Base-by-base conservation (phyloP, 805 yeast species). In the Saturnispora serradocipensis region DNA sequence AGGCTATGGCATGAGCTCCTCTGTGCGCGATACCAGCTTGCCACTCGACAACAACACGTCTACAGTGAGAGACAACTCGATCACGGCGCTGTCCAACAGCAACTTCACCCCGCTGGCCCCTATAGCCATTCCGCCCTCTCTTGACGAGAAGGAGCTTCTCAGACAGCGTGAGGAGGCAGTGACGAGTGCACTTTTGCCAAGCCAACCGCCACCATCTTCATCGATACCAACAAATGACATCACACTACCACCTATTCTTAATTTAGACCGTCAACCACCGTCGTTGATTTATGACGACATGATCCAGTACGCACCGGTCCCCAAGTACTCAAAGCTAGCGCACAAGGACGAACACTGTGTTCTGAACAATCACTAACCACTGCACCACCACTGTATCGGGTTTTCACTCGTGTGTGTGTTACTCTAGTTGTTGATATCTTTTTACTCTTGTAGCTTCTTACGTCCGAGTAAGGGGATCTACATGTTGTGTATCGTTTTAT, bases 101-200 rank as follows among this genome's bases (percentile, higher is more conserved):
- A 48, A 36, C 2, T 49, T 49, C 22, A 20, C 50, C 2, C 52
- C 58, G 13, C 45, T 55, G 27, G 58, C 57, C 3, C 48, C 49
- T 5, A 30, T 50, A 22, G 43, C 42, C 13, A 32, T 54, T 4
- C 53, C 51, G 4, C 45, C 52, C 9, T 43, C 52, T 5, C 40
- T 50, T 9, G 42, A 45, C 18, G 91, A 84, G 53, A 84, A 85
- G 61, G 84, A 82, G 54, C 59, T 73, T 15, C 63, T 82, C 58
- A 67, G 73, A 52, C 65, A 72, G 4, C 73, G 73, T 46, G 90
- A 84, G 61, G 74, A 75, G 30, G 38, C 28, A 7, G 28, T 36
- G 24, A 22, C 22, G 8, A 35, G 30, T 45, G 75, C 84, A 5
- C 67, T 84, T 42, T 59, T 83, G 22, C 90, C 91, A 0, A 81